Conservation (phyloP, 495 filamentous ascomycete genomes). For the Hypoxylon lenormandii region DNA sequence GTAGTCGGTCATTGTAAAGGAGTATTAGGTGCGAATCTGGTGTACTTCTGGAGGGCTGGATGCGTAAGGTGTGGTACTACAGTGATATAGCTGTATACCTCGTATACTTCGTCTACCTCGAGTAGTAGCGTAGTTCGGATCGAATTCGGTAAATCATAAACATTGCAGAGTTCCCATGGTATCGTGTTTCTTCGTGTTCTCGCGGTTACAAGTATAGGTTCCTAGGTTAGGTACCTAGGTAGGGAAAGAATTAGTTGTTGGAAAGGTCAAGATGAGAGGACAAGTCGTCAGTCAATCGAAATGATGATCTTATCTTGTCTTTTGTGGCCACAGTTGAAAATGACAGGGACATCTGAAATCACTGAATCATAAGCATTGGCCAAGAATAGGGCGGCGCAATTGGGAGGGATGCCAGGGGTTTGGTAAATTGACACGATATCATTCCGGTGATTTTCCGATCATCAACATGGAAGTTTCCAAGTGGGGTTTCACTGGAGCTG, state of each 20-base stretch:
- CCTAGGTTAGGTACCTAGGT: too few species aligned
- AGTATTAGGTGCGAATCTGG: background rate
- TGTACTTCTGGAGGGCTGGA: conserved; percentile 10
- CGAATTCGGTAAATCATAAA: conserved; percentile 37
- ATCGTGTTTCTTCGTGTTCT: too few species aligned
- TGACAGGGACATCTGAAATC: conserved; percentile 33
- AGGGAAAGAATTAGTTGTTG: background rate
- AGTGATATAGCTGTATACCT: conserved; percentile 8
- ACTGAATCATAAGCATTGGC: conserved; percentile 3
- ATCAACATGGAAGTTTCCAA: conserved; percentile 19
- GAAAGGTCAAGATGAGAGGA: conserved; percentile 1
- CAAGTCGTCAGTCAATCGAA: background rate
- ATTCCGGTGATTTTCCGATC: conserved; percentile 52
- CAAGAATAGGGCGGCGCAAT: conserved; percentile 20
- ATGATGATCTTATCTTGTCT: background rate
- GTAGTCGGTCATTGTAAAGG: conserved; percentile 74
- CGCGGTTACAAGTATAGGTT: too few species aligned
- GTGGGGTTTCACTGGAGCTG: too few species aligned
- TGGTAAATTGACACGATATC: conserved; percentile 52
- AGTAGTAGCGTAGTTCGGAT: conserved; percentile 5
- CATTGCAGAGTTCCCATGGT: conserved; percentile 37
- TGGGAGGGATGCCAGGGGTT: background rate
- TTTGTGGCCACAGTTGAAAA: conserved; percentile 31
- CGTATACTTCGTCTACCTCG: conserved; percentile 2
- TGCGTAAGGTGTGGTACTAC: background rate